These are phyloP conservation scores for Rhizoclosmatium sp. DNA, from an alignment of 192 early-diverging fungal genomes.

Conservation along the genomic window DNA sequence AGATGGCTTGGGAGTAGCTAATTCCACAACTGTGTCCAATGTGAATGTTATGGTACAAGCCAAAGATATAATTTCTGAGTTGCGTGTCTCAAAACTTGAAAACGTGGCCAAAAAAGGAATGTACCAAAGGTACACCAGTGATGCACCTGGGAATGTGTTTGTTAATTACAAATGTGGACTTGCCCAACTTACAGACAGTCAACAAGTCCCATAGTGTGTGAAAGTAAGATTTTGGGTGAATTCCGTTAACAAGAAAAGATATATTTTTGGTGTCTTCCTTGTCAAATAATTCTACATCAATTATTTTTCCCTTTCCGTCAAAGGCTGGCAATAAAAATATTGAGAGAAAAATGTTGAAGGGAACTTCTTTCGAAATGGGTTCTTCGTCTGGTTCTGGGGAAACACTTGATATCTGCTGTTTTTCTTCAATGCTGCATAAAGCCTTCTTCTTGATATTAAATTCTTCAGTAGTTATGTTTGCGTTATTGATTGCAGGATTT, in stretches of 20 bases:
- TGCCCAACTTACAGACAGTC: neutral
- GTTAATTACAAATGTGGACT: neutral
- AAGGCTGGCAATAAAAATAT: slow-evolving; percentile 18
- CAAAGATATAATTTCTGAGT: neutral
- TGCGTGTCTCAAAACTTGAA: neutral
- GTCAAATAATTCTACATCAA: neutral
- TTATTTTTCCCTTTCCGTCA: neutral
- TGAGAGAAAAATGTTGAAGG: neutral
- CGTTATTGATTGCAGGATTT: no score
- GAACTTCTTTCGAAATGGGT: neutral
- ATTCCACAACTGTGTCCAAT: slow-evolving; percentile 1
- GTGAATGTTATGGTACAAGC: neutral
- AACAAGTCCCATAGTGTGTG: neutral
- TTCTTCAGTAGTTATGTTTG: no score
- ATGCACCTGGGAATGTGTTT: neutral
- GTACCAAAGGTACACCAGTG: neutral
- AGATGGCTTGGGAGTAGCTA: slow-evolving; percentile 1
- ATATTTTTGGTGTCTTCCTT: neutral
- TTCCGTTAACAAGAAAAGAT: neutral
- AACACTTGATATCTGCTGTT: neutral
- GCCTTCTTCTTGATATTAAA: no score
- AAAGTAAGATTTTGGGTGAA: slow-evolving; percentile 9
- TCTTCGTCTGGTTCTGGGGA: neutral
- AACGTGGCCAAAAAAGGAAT: neutral
- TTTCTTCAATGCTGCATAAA: no score